Base-by-base conservation (phyloP, 768 basidiomycete species). In the Tricholoma sp. region DNA sequence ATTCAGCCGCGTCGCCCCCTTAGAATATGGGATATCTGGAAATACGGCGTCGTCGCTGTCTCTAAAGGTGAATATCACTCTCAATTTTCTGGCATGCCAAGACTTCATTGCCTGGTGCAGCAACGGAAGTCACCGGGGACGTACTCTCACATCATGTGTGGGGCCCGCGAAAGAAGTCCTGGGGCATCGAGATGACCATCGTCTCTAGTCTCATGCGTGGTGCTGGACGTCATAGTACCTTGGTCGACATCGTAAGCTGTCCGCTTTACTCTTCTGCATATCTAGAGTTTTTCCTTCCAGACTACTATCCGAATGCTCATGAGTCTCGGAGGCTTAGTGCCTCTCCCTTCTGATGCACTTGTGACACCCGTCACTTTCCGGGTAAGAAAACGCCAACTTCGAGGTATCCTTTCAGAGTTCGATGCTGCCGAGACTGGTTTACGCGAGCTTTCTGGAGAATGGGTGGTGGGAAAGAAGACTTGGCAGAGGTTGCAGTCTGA, bases 171-270 rank as follows among this genome's bases (percentile, higher is more conserved):
- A 85, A 85, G 66, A 89, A 89, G 66, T 86, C 88, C 6, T 99
- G 96, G 96, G 93, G 94, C 0, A 85, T 94, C 53, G 89, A 91
- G 72, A 92, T 98, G 90, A 95, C 95, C 2, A 79, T 96, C 31
- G 81, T 93, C 12, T 83, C 83, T n/a, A 84, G 83, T 56, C 79
- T 96, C 64, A 89, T 94, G 79, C 84, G 94, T 53, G 91, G 92
- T 39, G 83, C 89, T 32, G 86, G 86, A 12, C 79, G 83, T 32
- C 91, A 95, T 69, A 87, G 89, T 9, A 82, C 86, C 42, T 77
- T 99, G 12, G 85, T 91, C 4, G 90, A 96, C 63, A 86, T 98
- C 45, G 88, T 89, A 57, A 62, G 82, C 77, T 50, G 18, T 53
- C 18, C 39, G 34, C n/a, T n/a, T 37, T 50, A 28, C 15, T 13